phyloP scores from a whole-genome alignment of 2,329 filamentous ascomycete species.

The Aureobasidium sp. region DNA sequence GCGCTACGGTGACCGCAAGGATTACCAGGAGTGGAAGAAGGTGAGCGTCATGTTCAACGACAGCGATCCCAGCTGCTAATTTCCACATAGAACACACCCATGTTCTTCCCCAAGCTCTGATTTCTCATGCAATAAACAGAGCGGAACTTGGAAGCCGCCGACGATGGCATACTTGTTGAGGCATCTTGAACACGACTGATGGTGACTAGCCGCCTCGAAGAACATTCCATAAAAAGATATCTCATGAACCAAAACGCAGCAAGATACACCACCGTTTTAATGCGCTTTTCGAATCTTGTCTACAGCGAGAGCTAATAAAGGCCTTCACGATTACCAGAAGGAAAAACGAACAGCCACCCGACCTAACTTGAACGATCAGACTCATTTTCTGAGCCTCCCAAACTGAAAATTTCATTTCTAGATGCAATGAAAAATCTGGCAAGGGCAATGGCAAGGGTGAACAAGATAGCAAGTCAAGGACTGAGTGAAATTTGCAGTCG shows the following conservation, averaged over 20 bases:
- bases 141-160: not conserved
- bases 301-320: too few species aligned
- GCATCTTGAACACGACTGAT: not conserved
- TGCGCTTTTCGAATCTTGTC: too few species aligned
- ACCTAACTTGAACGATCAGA: too few species aligned
- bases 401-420: too few species aligned
- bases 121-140: not conserved
- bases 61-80: not conserved
- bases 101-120: slow-evolving; percentile 56
- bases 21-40: slow-evolving; percentile 60
- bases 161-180: not conserved
- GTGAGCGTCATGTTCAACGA: not conserved
- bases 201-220: not conserved
- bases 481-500: too few species aligned
- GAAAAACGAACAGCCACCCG: too few species aligned
- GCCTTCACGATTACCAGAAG: too few species aligned
- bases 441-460: too few species aligned
- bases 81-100: slow-evolving; percentile 50
- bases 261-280: not conserved
- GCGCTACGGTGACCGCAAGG: slow-evolving; percentile 54
- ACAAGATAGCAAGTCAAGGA: too few species aligned
- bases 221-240: not conserved
- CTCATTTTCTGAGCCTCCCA: too few species aligned
- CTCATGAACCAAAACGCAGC: not conserved
- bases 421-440: too few species aligned